A percentile compares a stretch with the other conserved stretches of the same genome.
Conservation (phyloP, 31 red algal genomes). For the Asparagopsis taxiformis region DNA sequence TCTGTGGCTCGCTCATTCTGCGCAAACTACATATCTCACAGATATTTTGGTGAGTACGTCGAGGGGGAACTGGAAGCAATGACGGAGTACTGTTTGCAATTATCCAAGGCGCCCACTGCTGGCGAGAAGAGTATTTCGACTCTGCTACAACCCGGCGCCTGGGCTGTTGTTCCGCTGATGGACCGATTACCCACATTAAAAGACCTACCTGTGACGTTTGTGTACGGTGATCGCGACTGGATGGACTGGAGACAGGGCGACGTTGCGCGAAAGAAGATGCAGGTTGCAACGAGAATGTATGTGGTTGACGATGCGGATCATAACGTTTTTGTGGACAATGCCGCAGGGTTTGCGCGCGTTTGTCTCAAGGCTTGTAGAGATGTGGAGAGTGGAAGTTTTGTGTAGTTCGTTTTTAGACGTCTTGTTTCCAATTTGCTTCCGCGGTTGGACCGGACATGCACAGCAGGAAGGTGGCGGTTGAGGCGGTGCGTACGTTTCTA, state of each 20-base stretch:
- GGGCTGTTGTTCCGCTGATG: constrained; percentile 51
- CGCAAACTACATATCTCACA: background rate
- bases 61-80: background rate
- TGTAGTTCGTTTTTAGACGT: background rate
- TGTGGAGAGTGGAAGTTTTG: background rate
- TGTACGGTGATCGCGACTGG: constrained; percentile 82
- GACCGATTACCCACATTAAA: background rate
- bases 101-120: constrained; percentile 25
- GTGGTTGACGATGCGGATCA: constrained; percentile 5
- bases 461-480: too few relatives aligned
- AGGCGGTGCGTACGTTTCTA: too few relatives aligned
- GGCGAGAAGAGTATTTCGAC: constrained; percentile 54
- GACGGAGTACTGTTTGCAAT: background rate
- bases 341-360: background rate
- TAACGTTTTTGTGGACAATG: constrained; percentile 23
- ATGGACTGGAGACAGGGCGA: constrained; percentile 37
- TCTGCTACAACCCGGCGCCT: constrained; percentile 53
- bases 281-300: background rate
- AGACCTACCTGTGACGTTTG: constrained; percentile 30
- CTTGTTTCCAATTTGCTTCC: background rate
- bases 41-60: background rate
- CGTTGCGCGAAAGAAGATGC: background rate
- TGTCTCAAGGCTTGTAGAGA: background rate
- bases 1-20: too few relatives aligned
- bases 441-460: too few relatives aligned